Evolutionary conservation across 2,329 filamentous ascomycete species (phyloP), one percentile per base, ranked within the genome.

Genomic region (Beauveria pseudobassiana): DNA sequence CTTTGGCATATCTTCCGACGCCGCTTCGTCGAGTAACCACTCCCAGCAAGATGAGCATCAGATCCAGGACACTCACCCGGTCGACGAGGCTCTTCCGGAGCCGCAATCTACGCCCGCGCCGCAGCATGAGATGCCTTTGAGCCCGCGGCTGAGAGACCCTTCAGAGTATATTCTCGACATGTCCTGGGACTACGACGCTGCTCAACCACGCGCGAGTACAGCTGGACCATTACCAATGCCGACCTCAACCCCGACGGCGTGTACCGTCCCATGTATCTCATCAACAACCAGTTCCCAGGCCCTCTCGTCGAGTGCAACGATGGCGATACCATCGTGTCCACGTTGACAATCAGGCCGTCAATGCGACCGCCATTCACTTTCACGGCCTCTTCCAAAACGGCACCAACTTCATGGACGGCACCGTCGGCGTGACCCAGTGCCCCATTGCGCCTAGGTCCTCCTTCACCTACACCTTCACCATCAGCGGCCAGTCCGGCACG

Each of bases 331-430:
- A 72, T 95, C 9, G 72, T 3, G 83, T 92, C 49, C 84, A 89
- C 38, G 78, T 91, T 56, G 76, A 84, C 66, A 93, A 93, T 67
- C 78, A 82, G 24, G 83, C 88, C 0, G 76, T 78, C 14, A 89
- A 91, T 65, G 82, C 80, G 14, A 88, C 87, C 9, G 83, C 81
- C 43, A 78, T 93, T 5, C 90, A 93, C 70, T 93, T 89, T 71
- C 90, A 93, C 66, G 90, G 90, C 18, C 80, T 93, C 64, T 91
- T 85, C 69, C 88, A 91, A 69, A 90, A 90, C 66, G 88, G 87
- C 12, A 89, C 88, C 0, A 90, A 85, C 63, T 80, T 80, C 62
- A 90, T 91, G 86, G 89, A 93, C 68, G 90, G 89, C 0, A 82
- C 87, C 1, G 78, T 84, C 0, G 87, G 83, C 42, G 80, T 90